These are phyloP conservation scores for Penicillium crustosum DNA, from an alignment of 2,329 filamentous ascomycete species.

Conservation along the genomic window DNA sequence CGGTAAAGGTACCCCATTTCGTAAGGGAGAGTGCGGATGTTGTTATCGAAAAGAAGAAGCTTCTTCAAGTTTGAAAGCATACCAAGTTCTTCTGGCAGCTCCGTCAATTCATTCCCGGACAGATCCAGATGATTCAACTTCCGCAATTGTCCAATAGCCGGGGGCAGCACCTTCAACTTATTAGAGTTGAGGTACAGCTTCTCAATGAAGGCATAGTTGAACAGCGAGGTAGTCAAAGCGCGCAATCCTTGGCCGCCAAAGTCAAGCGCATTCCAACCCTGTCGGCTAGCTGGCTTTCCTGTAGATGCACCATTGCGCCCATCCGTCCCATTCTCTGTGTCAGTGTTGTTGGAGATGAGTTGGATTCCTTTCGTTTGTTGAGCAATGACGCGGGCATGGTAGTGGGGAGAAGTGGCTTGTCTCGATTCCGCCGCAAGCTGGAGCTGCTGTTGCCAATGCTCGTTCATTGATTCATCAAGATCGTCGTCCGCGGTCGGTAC, in stretches of 20 bases:
- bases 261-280: conserved; percentile 92
- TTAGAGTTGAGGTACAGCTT: conserved; percentile 95
- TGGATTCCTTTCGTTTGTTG: conserved; percentile 50
- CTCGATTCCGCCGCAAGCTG: conserved; percentile 73
- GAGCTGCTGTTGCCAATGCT: conserved; percentile 87
- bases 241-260: conserved; percentile 94
- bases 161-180: conserved; percentile 76
- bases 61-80: conserved; percentile 94
- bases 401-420: conserved; percentile 66
- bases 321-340: conserved; percentile 52
- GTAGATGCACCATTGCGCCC: conserved; percentile 66
- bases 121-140: conserved; percentile 80
- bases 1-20: conserved; percentile 88
- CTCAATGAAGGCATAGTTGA: conserved; percentile 83
- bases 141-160: conserved; percentile 77
- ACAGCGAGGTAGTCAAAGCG: conserved; percentile 74
- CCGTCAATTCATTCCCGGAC: conserved; percentile 80
- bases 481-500: conserved; percentile 57
- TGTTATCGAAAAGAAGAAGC: conserved; percentile 86
- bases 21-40: conserved; percentile 75
- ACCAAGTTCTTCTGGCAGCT: conserved; percentile 85
- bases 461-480: conserved; percentile 58
- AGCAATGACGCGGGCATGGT: conserved; percentile 60
- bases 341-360: conserved; percentile 49
- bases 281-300: conserved; percentile 57